Base-by-base conservation (phyloP, 371 early-diverging fungal genomes). In the Mortierella sp. region DNA sequence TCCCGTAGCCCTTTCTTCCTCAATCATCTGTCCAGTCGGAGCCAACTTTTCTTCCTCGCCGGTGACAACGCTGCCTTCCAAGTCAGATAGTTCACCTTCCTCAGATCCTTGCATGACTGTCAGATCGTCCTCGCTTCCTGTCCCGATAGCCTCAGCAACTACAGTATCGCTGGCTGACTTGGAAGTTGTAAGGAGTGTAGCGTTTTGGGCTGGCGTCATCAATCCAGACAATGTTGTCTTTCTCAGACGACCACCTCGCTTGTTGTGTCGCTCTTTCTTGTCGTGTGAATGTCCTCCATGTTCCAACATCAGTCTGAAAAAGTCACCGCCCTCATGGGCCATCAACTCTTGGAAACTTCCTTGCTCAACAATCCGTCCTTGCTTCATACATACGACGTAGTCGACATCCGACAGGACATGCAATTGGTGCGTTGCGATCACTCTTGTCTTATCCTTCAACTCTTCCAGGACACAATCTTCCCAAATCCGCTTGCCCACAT, bases 341-440 rank as follows among this genome's bases (percentile, higher is more conserved):
- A 92, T 80, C 46, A 85, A 80, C 18, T 68, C 75, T 68, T 84
- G 87, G 16, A 77, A 80, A 16, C 90, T 88, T 19, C 80, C 80
- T 21, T 83, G 83, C 64, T 90, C 90, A 23, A 75, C 82, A 37
- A 91, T 83, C 43, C 74, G 69, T 14, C 91, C 92, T 66, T 85
- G 82, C 37, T 88, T 80, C 86, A 91, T 85, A 57, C 84, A 83
- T 29, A 90, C 63, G 18, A 92, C 81, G 48, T 79, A 81, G 63
- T 91, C 90, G 29, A 84, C 86, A 4, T 74, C 72, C 5, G 75
- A 75, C 1, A 84, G 62, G 19, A 83, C 73, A 60, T 84, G 85
- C 44, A 86, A 60, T 21, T 79, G 82, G 68, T 85, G 84, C 1
- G 85, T 86, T 0, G 84, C 84, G n/a, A 86, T 77, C 11, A 86